These are phyloP conservation scores for Saccharomycopsis babjevae DNA, from an alignment of 805 yeast species.

Conservation along the genomic window DNA sequence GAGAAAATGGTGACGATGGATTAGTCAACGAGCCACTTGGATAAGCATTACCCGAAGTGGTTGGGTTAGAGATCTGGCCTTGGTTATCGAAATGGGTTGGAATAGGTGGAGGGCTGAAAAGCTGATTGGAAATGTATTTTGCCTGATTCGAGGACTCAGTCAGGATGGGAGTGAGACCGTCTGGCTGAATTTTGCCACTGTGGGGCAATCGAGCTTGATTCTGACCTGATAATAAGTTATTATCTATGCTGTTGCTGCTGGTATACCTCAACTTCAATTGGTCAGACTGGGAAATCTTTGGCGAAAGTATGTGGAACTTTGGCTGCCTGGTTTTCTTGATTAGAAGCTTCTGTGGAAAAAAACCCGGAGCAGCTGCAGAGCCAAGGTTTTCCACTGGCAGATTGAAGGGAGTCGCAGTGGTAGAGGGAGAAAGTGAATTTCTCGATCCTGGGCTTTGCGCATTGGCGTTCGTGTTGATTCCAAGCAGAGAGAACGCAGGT, in stretches of 20 bases:
- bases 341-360: neutral
- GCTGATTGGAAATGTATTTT: neutral
- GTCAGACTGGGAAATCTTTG: neutral
- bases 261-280: neutral
- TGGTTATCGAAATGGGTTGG: neutral
- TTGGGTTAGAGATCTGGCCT: neutral
- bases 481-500: too few species aligned
- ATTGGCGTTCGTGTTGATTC: too few species aligned
- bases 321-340: neutral
- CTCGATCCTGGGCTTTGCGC: too few species aligned
- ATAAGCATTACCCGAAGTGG: neutral
- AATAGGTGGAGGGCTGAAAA: neutral
- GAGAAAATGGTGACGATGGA: constrained; percentile 14
- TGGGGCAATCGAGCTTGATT: neutral
- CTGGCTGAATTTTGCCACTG: too few species aligned
- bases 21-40: constrained; percentile 10
- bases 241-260: neutral
- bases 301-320: neutral
- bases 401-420: too few species aligned
- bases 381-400: too few species aligned
- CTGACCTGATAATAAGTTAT: neutral
- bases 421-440: too few species aligned
- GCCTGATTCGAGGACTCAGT: neutral
- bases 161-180: neutral
- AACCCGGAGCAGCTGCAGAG: neutral